Evolutionary conservation across 176 grass and related monocot genomes (phyloP).

Genomic region (Melocanna baccifera): DNA sequence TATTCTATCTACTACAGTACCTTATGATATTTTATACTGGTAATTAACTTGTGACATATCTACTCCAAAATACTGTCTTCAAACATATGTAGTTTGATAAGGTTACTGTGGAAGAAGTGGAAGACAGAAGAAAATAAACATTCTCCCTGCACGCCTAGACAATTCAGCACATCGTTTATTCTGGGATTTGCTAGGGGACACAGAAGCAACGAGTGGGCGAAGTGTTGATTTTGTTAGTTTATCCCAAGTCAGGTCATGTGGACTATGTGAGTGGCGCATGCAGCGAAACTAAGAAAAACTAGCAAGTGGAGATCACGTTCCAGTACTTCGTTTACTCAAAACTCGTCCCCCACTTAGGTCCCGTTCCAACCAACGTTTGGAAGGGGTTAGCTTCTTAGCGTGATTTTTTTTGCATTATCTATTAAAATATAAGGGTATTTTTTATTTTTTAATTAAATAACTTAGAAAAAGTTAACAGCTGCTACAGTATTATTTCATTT

Average conservation of each 20-base stretch:
- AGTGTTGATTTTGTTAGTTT: neutral
- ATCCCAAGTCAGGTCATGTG: neutral
- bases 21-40: neutral
- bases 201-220: neutral
- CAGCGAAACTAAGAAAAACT: neutral
- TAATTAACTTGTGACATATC: neutral
- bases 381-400: no score
- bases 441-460: no score
- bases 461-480: no score
- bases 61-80: neutral
- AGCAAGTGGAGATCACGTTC: conserved; percentile 12
- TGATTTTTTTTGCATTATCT: no score
- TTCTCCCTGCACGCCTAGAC: neutral
- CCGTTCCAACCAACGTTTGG: no score
- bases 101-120: neutral
- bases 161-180: neutral
- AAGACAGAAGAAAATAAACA: neutral
- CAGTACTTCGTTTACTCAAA: neutral
- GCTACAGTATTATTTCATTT: no score
- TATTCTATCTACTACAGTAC: neutral
- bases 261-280: neutral
- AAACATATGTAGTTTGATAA: neutral
- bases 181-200: neutral
- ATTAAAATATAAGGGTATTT: no score
- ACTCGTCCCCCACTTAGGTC: neutral